These are phyloP conservation scores for Aspergillus sp. DNA, from an alignment of 2,329 filamentous ascomycete genomes.

Conservation along the genomic window DNA sequence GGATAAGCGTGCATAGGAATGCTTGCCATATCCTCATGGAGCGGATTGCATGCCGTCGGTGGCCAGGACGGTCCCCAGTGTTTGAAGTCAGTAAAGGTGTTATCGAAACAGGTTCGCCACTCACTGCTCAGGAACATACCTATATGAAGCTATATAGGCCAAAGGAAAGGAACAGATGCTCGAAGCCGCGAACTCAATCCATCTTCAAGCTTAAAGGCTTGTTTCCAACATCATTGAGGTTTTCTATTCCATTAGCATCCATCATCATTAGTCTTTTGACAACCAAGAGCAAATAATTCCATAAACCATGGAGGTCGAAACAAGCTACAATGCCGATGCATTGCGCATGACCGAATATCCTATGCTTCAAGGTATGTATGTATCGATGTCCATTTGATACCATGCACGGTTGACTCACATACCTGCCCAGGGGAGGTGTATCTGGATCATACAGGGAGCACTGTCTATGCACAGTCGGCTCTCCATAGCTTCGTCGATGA, in stretches of 20 bases:
- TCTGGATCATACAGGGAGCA: constrained; percentile 14
- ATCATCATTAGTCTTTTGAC: not conserved
- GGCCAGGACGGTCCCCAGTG: too few relatives aligned
- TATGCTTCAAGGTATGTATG: constrained; percentile 4
- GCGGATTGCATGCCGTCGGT: too few relatives aligned
- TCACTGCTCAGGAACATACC: too few relatives aligned
- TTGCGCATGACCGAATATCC: constrained; percentile 6
- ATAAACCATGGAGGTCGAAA: not conserved
- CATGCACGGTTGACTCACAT: not conserved
- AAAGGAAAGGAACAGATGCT: not conserved
- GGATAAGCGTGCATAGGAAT: too few relatives aligned
- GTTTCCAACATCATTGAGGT: not conserved
- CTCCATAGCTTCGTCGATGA: constrained; percentile 8
- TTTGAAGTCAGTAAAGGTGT: too few relatives aligned
- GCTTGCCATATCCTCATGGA: too few relatives aligned
- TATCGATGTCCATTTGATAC: not conserved
- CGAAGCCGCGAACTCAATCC: not conserved
- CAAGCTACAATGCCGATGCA: constrained; percentile 2
- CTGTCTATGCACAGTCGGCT: constrained; percentile 13
- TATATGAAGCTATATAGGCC: too few relatives aligned
- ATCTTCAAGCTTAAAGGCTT: too few relatives aligned
- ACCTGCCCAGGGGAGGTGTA: constrained; percentile 7
- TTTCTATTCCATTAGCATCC: not conserved
- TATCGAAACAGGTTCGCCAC: too few relatives aligned
- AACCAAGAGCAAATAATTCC: not conserved